A percentile compares a stretch with the other conserved stretches of the same genome.
Conservation (phyloP, 2,329 filamentous ascomycete genomes). For the Dryadomyces quercus-mongolicae region DNA sequence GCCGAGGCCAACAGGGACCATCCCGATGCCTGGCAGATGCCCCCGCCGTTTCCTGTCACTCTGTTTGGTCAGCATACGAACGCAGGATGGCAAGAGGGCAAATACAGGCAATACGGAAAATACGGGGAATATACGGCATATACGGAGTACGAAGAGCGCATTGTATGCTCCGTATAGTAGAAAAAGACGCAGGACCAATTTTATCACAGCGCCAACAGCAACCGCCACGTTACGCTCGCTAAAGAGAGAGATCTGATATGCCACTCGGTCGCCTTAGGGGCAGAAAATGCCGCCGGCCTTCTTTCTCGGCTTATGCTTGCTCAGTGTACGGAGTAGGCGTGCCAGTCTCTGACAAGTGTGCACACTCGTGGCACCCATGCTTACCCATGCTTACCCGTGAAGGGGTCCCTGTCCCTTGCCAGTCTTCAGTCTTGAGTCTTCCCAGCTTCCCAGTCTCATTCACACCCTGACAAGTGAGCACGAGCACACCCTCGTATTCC, state of each 20-base stretch:
- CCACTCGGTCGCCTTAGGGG: neutral
- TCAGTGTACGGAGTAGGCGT: too few species aligned
- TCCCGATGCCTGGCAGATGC: neutral
- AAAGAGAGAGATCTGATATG: neutral
- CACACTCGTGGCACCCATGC: slow-evolving; percentile 2
- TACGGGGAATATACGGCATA: too few species aligned
- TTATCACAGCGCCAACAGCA: neutral
- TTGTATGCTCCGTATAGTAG: neutral
- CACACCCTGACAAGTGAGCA: too few species aligned
- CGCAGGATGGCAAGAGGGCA: neutral
- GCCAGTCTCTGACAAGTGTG: neutral
- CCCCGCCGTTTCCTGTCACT: neutral
- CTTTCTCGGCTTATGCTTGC: too few species aligned
- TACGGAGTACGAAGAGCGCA: neutral
- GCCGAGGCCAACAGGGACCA: neutral
- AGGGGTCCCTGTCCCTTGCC: too few species aligned
- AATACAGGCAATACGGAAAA: neutral
- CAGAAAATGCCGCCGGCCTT: neutral
- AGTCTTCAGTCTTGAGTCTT: too few species aligned
- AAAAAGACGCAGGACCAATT: neutral
- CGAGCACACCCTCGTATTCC: too few species aligned
- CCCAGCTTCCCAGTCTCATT: too few species aligned
- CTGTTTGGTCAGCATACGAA: slow-evolving; percentile 1
- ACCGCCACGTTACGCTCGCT: neutral
- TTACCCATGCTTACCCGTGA: too few species aligned